Percentiles rank a stretch among this genome's conserved stretches.
Conservation (phyloP, 2,329 filamentous ascomycete genomes). For the Seiridium cupressi region DNA sequence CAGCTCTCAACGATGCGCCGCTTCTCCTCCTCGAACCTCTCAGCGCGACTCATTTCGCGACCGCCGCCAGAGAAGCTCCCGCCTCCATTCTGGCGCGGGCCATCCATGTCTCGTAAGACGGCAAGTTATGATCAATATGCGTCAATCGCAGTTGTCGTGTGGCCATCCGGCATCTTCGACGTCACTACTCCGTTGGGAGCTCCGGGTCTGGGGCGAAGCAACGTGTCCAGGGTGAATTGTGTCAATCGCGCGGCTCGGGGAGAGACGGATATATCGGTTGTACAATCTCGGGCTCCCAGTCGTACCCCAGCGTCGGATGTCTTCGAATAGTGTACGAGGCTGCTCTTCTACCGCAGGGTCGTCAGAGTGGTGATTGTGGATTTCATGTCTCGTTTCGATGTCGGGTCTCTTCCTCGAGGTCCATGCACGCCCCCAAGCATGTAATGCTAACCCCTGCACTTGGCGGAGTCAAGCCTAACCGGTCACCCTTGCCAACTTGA, state of each 20-base stretch:
- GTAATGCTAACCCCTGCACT: not conserved
- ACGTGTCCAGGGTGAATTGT: not conserved
- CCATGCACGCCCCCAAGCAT: not conserved
- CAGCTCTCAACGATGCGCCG: slow-evolving; percentile 90
- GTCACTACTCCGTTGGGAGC: slow-evolving; percentile 1
- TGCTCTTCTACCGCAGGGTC: not conserved
- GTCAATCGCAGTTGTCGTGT: not conserved
- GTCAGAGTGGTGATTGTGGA: not conserved
- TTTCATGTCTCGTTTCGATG: not conserved
- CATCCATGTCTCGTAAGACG: slow-evolving; percentile 8
- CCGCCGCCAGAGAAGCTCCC: slow-evolving; percentile 9
- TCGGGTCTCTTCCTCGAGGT: not conserved
- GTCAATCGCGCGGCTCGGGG: not conserved
- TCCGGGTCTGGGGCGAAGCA: not conserved
- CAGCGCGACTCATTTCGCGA: slow-evolving; percentile 54
- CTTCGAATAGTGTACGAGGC: not conserved
- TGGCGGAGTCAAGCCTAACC: slow-evolving; percentile 4
- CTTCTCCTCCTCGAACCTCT: slow-evolving; percentile 96
- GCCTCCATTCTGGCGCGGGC: slow-evolving; percentile 11
- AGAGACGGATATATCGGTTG: not conserved
- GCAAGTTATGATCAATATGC: not conserved
- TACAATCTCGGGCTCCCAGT: not conserved
- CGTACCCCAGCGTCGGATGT: not conserved
- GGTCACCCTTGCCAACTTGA: not conserved
- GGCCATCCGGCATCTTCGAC: slow-evolving; percentile 4